Conservation (phyloP, 495 filamentous ascomycete species). For the Aspergillus saccharolyticus region DNA sequence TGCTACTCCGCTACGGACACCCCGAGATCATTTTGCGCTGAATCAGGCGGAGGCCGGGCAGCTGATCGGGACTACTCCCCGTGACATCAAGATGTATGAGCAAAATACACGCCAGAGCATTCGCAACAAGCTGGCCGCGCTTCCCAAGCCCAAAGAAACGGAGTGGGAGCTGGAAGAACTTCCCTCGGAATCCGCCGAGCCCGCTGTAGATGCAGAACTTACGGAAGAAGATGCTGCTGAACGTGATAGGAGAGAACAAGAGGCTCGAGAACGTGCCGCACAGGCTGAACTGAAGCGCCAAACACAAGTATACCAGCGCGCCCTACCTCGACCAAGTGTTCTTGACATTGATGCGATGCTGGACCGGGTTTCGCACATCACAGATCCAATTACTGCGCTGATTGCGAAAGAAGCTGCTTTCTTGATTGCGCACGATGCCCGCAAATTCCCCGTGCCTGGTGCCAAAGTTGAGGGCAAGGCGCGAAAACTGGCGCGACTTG, state of each 20-base stretch:
- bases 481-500: constrained; percentile 56
- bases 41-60: constrained; percentile 61
- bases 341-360: constrained; percentile 69
- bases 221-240: constrained; percentile 80
- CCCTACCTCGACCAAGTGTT: constrained; percentile 69
- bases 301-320: constrained; percentile 83
- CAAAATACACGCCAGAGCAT: constrained; percentile 66
- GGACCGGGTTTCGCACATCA: constrained; percentile 48
- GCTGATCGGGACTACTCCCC: constrained; percentile 68
- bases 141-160: constrained; percentile 86
- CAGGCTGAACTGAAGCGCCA: constrained; percentile 73
- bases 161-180: constrained; percentile 86
- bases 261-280: constrained; percentile 65
- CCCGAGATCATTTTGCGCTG: constrained; percentile 81
- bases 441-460: constrained; percentile 64
- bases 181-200: constrained; percentile 75
- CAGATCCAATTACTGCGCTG: constrained; percentile 52
- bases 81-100: constrained; percentile 71
- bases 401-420: constrained; percentile 73
- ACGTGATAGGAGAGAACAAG: constrained; percentile 65
- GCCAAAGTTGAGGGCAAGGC: constrained; percentile 58
- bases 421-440: constrained; percentile 76
- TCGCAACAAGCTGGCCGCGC: constrained; percentile 61
- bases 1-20: constrained; percentile 86
- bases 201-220: constrained; percentile 45